phyloP scores from a whole-genome alignment of 495 filamentous ascomycete species.

The Umbilicaria muhlenbergii region DNA sequence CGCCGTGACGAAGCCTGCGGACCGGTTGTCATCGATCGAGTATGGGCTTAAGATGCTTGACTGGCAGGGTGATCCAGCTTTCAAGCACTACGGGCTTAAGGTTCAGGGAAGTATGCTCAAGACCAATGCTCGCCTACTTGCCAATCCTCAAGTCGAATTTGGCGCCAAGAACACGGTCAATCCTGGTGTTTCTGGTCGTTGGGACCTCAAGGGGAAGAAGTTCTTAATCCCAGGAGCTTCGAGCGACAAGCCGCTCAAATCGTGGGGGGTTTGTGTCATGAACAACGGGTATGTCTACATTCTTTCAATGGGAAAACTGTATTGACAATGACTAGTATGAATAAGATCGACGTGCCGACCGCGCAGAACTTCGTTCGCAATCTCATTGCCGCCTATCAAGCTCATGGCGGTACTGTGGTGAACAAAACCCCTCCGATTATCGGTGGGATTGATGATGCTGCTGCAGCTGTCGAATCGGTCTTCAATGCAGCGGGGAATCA shows the following conservation, averaged over 20 bases:
- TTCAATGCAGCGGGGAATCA: slow-evolving; percentile 32
- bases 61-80: slow-evolving; percentile 50
- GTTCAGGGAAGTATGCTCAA: slow-evolving; percentile 45
- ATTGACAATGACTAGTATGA: slow-evolving; percentile 14
- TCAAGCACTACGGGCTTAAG: slow-evolving; percentile 51
- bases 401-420: slow-evolving; percentile 55
- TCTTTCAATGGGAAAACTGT: not conserved
- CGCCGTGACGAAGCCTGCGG: slow-evolving; percentile 46
- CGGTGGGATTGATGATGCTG: slow-evolving; percentile 26
- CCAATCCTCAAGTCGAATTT: slow-evolving; percentile 54
- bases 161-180: slow-evolving; percentile 29
- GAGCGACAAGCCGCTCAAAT: slow-evolving; percentile 28
- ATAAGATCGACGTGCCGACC: slow-evolving; percentile 15
- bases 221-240: slow-evolving; percentile 45
- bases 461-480: slow-evolving; percentile 33
- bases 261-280: slow-evolving; percentile 57
- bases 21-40: slow-evolving; percentile 46
- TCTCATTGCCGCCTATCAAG: slow-evolving; percentile 45
- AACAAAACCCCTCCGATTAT: slow-evolving; percentile 19
- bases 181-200: slow-evolving; percentile 50
- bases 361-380: slow-evolving; percentile 35
- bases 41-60: slow-evolving; percentile 49
- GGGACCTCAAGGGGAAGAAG: slow-evolving; percentile 70
- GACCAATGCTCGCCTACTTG: slow-evolving; percentile 55
- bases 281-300: slow-evolving; percentile 14